Base-by-base conservation (phyloP, 1,284 basidiomycete species). In the Malassezia japonica region DNA sequence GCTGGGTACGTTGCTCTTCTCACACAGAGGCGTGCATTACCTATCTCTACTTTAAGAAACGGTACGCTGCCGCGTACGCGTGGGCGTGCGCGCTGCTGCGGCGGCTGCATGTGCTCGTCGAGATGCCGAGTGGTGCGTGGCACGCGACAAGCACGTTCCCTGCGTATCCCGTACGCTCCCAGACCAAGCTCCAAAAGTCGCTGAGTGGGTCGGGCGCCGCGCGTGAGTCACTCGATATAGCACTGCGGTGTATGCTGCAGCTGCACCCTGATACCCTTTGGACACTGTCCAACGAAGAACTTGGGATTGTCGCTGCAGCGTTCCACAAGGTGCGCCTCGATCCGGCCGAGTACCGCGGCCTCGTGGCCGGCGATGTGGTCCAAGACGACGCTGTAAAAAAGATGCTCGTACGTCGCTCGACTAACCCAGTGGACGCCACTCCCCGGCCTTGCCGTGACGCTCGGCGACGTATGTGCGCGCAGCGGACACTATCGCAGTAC, bases 391-490 rank as follows among this genome's bases (percentile, higher is more conserved):
- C 24, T 2, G 18, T 18, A 3, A 44, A 38, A 16, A 12, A 21
- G 15, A 24, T 20, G 9, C 13, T 25, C 4, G 48, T 50, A 39
- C 27, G 48, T 45, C n/a, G 6, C 9, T 18, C 7, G 8, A n/a
- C 34, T 37, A 20, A 25, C 18, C 16, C 24, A 48, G 46, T 54
- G 51, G 51, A 48, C 51, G 8, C 28, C 36, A 9, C 23, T 23
- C 10, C 42, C 46, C 4, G 51, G 51, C 9, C 23, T 54, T 6
- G 46, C 46, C 8, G n/a, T 42, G n/a, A 23, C 40, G 3, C 21
- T 48, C 12, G 51, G 51, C 21, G 46, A 54, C n/a, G 46, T 32
- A 9, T 54, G 46, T 34, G 16, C 33, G n/a, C 39, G 23, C 6
- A 13, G n/a, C 18, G 35, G 21, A 3, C 15, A 8, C 6, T 27